phyloP scores from a whole-genome alignment of 805 yeast species.

The Wickerhamomyces tratensis region DNA sequence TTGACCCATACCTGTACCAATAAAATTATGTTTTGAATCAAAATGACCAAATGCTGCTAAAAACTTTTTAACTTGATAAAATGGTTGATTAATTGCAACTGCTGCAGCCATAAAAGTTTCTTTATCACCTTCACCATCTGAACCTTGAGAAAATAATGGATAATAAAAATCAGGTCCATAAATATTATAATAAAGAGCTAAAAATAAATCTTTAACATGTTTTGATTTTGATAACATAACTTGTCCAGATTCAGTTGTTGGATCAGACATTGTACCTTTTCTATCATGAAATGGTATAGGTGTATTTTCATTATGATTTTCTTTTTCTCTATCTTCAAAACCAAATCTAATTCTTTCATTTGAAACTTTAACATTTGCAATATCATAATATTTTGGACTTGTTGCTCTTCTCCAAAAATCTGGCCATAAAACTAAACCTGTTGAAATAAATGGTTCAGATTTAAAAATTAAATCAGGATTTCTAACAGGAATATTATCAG shows the following conservation, averaged over 20 bases:
- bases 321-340: constrained; percentile 26
- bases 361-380: constrained; percentile 48
- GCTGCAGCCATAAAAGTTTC: constrained; percentile 54
- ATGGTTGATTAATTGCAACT: constrained; percentile 46
- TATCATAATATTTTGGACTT: constrained; percentile 59
- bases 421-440: constrained; percentile 63
- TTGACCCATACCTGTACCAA: constrained; percentile 61
- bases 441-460: constrained; percentile 41
- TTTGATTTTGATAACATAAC: constrained; percentile 43
- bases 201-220: constrained; percentile 43
- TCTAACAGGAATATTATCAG: constrained; percentile 63
- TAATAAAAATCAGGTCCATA: constrained; percentile 53
- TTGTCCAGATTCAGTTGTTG: constrained; percentile 60
- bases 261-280: constrained; percentile 50
- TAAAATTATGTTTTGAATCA: constrained; percentile 27
- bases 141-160: constrained; percentile 46
- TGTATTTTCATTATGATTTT: constrained; percentile 9
- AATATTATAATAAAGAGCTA: constrained; percentile 50
- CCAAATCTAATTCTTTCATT: constrained; percentile 28
- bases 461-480: constrained; percentile 53
- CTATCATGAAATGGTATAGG: constrained; percentile 48
- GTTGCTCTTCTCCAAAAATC: constrained; percentile 86
- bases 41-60: constrained; percentile 47
- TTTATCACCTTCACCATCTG: constrained; percentile 48
- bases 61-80: constrained; percentile 49